Evolutionary conservation across 2,329 filamentous ascomycete genomes (phyloP), one percentile per base, ranked within the genome.

Genomic region (Trichophyton mentagrophytes): DNA sequence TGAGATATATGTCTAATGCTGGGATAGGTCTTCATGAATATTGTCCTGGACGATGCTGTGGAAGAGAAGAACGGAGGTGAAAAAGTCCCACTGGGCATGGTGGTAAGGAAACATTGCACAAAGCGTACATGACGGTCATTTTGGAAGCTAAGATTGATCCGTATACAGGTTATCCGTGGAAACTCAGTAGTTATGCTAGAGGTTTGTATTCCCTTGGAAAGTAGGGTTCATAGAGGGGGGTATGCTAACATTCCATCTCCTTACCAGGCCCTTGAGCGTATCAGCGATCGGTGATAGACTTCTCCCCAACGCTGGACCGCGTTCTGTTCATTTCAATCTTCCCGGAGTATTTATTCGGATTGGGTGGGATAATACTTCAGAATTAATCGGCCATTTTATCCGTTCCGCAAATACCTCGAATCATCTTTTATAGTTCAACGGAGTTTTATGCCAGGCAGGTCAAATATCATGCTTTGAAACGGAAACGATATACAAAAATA

Each of bases 101-200:
- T 95, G 64, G 92, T 90, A 83, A 58, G 57, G 6, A 25, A 25
- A 40, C 36, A 11, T 30, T 30, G 27, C 13, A 25, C 22, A n/a
- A 8, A 38, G 3, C 60, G 5, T 30, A 22, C n/a, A 42, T 46
- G 15, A 55, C 42, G 1, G 55, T 20, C 22, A 25, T 40, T 4
- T 0, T 13, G 22, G 33, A 33, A 57, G 56, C 20, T 51, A 22
- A 56, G 13, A 2, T 30, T 40, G n/a, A 49, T 60, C 3, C n/a
- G 13, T 46, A 42, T 51, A 30, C 64, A 90, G 87, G 88, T 96
- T 66, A 96, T 99, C 70, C 89, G 95, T 68, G 93, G 93, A 65
- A 99, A 99, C 77, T 96, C 92, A 1, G 91, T 99, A 27, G 91
- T 99, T 61, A 96, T 99, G 92, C 83, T 99, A 61, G 95, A 99